Evolutionary conservation across 2,329 filamentous ascomycete genomes (phyloP).

Genomic region (Aspergillus sp.): DNA sequence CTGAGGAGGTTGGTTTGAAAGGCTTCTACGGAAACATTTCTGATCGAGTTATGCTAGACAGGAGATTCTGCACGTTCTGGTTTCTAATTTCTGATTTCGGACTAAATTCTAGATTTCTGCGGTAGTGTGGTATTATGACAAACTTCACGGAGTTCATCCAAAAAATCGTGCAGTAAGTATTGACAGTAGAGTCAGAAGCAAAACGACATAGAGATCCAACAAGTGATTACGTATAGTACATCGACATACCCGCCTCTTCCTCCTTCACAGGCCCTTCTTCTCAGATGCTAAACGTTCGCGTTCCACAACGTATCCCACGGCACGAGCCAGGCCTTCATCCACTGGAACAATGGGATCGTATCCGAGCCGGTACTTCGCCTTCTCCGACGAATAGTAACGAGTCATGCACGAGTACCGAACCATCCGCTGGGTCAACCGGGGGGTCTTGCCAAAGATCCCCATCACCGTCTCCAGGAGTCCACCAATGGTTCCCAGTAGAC

Average conservation of each 20-base stretch:
- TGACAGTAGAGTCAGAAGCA: neutral
- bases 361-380: conserved; percentile 45
- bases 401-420: conserved; percentile 50
- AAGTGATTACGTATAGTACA: conserved; percentile 15
- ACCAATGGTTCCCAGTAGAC: conserved; percentile 38
- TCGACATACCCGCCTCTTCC: conserved; percentile 2
- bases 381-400: conserved; percentile 47
- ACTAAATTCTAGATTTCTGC: neutral
- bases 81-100: neutral
- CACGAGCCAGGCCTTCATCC: conserved; percentile 46
- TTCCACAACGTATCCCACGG: conserved; percentile 42
- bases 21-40: no score
- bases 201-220: neutral
- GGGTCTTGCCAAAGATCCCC: conserved; percentile 44
- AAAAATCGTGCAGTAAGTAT: conserved; percentile 9
- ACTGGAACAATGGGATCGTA: conserved; percentile 45
- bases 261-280: conserved; percentile 40
- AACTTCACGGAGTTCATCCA: neutral
- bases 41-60: no score
- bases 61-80: no score
- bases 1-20: conserved; percentile 15
- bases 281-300: conserved; percentile 28
- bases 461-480: conserved; percentile 42
- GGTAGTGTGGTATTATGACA: neutral
- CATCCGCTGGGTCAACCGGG: conserved; percentile 43